Evolutionary conservation across 495 filamentous ascomycete genomes (phyloP), one percentile per base, ranked within the genome.

Genomic region (Tuber magnatum): DNA sequence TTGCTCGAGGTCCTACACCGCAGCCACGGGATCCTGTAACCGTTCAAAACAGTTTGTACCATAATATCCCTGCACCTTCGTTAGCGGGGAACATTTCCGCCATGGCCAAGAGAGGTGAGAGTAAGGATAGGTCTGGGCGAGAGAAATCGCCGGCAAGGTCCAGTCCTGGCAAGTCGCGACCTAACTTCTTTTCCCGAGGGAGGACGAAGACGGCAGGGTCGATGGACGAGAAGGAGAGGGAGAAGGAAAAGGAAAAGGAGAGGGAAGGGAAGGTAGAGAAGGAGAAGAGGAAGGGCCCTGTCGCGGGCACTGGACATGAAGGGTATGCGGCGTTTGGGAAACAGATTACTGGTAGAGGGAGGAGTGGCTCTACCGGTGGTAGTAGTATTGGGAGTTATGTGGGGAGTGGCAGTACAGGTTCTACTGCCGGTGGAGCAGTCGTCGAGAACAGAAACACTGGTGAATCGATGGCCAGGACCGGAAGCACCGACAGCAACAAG

Each of bases 241-340:
- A 28, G n/a, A 61, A 12, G n/a, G 51, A 61, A 1, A 77, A 73
- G 35, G 76, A 75, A 24, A 71, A 38, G 40, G 72, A 51, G 0
- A 77, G 69, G 48, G 82, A 85, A 48, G 84, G 85, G 71, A 83
- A 83, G 73, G 85, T 86, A 73, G 87, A 89, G 35, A 91, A 89
- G 77, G 74, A 85, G 8, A 56, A 84, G 22, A 89, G 91, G 73
- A 97, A 94, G 83, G 96, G 95, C 0, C 95, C 95, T 28, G 88
- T 87, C 9, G 95, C 95, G 42, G 96, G 95, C 46, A 99, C 96
- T 44, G 95, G 95, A 3, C 93, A 98, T 83, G 95, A 98, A 85
- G 95, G 94, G 68, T 98, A 98, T 82, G 93, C 94, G 12, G 91
- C 89, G 81, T 96, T 89, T 86, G 88, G 42, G 82, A 73, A 68